Evolutionary conservation across 768 basidiomycete genomes (phyloP), one percentile per base, ranked within the genome.

Genomic region (Boletus sensibilis): DNA sequence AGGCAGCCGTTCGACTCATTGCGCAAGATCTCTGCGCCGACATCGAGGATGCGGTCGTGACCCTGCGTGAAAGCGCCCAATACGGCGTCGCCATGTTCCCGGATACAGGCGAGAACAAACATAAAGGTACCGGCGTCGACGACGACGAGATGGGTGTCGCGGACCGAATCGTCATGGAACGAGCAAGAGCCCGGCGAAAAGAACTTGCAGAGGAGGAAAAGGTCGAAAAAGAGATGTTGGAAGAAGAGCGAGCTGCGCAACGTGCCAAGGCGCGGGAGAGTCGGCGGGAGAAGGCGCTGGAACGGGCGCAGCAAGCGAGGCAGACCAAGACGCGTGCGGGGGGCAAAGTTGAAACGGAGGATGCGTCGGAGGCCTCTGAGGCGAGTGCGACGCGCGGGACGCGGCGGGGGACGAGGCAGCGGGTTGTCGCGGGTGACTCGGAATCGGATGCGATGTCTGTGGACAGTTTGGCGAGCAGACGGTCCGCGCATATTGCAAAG

Each of bases 61-160:
- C 90, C 6, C 70, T 94, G 47, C 79, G 84, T 29, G 86, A 90
- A 44, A 95, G 93, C 56, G 80, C 87, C 1, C 82, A 82, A 35
- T 97, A 93, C 66, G 94, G 94, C 0, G 86, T 87, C 9, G 85
- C 87, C 7, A 89, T 90, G 85, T 95, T 93, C 68, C 90, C 91
- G 0, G 79, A 75, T 31, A 74, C 78, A 11, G 60, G 68, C 42
- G 66, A 65, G 25, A 59, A 53, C 44, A 65, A 62, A 40, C 64
- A 54, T 18, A 58, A 63, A 5, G 78, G 73, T 4, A 77, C 74
- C 4, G 78, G 75, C 35, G 69, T 64, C 58, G 76, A 67, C 9
- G 74, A 66, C 25, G 70, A 58, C 14, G 70, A 66, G 47, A 64
- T 67, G 66, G 67, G 56, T 4, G 66, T 68, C 13, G 75, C 74